A percentile compares a stretch with the other conserved stretches of the same genome.
phyloP scores from a whole-genome alignment of 1,284 basidiomycete genomes.

The Salmacisia buchloeana region DNA sequence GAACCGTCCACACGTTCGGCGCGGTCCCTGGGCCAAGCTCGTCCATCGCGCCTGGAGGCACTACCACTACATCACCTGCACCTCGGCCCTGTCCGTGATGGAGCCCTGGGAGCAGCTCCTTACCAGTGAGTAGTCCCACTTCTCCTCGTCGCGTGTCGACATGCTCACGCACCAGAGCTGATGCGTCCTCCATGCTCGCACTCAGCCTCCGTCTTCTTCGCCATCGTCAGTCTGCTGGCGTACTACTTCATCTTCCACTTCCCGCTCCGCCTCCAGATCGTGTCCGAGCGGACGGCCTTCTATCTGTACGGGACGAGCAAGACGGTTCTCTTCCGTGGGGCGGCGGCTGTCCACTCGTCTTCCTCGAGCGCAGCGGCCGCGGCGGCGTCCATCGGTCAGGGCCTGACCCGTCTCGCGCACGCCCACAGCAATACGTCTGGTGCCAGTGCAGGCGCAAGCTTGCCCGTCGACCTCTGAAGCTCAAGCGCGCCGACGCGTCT shows the following conservation, averaged over 20 bases:
- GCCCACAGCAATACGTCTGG: no score
- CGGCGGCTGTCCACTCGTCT: no score
- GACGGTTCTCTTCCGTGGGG: neutral
- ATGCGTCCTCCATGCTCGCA: slow-evolving; percentile 15
- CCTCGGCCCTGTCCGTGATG: slow-evolving; percentile 26
- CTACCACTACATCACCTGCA: slow-evolving; percentile 24
- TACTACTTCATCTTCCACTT: slow-evolving; percentile 26
- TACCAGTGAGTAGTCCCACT: slow-evolving; percentile 14
- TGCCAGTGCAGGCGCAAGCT: no score
- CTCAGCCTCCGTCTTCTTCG: neutral
- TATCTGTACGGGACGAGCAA: slow-evolving; percentile 22
- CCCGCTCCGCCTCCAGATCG: slow-evolving; percentile 19
- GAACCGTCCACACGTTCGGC: neutral
- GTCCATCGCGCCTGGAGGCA: neutral
- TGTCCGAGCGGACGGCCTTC: slow-evolving; percentile 20
- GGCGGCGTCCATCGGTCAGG: no score
- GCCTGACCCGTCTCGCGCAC: no score
- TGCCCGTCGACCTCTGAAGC: no score
- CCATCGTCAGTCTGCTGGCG: slow-evolving; percentile 13
- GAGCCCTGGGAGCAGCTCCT: slow-evolving; percentile 30
- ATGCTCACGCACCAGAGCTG: neutral
- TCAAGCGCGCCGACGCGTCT: no score
- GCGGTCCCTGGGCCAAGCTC: neutral
- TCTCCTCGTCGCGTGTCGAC: neutral
- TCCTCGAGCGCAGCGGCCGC: no score